Evolutionary conservation across 306 rosid genomes (phyloP), one percentile per base, ranked within the genome.

Genomic region (Castanea crenata): DNA sequence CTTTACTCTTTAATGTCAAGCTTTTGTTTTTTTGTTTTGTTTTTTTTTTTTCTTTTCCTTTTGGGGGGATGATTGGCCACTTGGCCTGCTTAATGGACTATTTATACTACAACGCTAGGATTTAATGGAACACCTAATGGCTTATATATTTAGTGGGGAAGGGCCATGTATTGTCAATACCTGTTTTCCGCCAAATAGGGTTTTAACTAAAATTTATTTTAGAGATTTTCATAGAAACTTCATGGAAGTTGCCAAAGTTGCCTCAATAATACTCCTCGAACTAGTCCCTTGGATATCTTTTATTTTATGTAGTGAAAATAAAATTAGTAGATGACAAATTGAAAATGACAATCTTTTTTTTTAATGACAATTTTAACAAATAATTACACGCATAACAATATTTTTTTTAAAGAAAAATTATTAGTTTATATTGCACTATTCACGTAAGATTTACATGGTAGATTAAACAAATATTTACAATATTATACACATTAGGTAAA

Each of bases 181-280:
- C 72, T 68, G 72, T 68, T 68, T 67, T 68, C 72, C 54, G 54
- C 52, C 52, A 6, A 68, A 35, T 10, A 49, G 52, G 52, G 21
- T 35, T 68, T 68, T 15, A 61, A 23, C 67, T 41, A 4, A 61
- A 5, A 23, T 54, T 25, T 54, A 34, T 73, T 73, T 54, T 41
- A 41, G 19, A 55, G 19, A 27, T 73, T 73, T 73, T 75, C 56
- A 74, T 67, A 49, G 91, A 86, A 88, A 80, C 38, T 83, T 88
- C 89, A 83, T 54, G 82, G 91, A 86, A 84, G 80, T 12, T 88
- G 81, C 86, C 56, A 76, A 61, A 71, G 78, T 46, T 38, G 76
- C 84, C 86, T 81, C 83, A 79, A 49, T 58, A 81, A 74, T 77
- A 78, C 55, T 46, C 80, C 83, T 41, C 56, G 11, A 38, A 41